Percentiles rank a stretch among this genome's conserved stretches.
These are phyloP conservation scores for Volvox africanus DNA, from an alignment of 139 green algal species.

Conservation along the genomic window DNA sequence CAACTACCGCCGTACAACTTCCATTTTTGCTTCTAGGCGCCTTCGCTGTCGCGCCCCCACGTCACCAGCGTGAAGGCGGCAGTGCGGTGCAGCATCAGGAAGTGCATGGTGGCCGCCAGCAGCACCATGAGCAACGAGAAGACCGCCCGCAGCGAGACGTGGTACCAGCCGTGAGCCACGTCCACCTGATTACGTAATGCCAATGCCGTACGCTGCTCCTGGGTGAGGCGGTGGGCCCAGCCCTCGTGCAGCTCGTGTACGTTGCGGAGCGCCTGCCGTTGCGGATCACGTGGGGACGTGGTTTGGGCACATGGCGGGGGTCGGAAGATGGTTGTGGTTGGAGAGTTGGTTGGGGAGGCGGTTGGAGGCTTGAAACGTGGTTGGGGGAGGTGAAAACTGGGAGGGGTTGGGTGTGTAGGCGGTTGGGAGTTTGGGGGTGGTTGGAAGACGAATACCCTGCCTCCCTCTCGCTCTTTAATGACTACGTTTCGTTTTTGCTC, in stretches of 20 bases:
- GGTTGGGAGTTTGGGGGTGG: no score
- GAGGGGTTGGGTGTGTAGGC: no score
- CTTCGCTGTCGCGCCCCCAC: background rate
- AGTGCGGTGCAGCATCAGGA: background rate
- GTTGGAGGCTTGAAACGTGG: no score
- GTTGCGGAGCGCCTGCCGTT: slow-evolving; percentile 40
- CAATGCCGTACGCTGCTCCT: background rate
- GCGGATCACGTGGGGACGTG: no score
- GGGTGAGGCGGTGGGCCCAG: slow-evolving; percentile 54
- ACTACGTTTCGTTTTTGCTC: no score
- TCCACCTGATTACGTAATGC: background rate
- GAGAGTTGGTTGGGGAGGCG: background rate
- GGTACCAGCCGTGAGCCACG: slow-evolving; percentile 10
- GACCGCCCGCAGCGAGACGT: slow-evolving; percentile 14
- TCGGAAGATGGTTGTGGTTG: background rate
- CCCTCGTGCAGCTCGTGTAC: slow-evolving; percentile 60
- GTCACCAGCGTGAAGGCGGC: background rate
- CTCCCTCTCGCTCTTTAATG: no score
- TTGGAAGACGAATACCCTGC: no score
- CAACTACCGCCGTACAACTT: background rate
- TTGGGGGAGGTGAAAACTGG: no score
- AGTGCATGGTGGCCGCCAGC: slow-evolving; percentile 20
- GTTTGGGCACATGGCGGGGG: no score
- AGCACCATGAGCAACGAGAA: slow-evolving; percentile 33
- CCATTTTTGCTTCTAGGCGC: background rate